phyloP scores from a whole-genome alignment of 306 rosid species.

The Cucumis melo region DNA sequence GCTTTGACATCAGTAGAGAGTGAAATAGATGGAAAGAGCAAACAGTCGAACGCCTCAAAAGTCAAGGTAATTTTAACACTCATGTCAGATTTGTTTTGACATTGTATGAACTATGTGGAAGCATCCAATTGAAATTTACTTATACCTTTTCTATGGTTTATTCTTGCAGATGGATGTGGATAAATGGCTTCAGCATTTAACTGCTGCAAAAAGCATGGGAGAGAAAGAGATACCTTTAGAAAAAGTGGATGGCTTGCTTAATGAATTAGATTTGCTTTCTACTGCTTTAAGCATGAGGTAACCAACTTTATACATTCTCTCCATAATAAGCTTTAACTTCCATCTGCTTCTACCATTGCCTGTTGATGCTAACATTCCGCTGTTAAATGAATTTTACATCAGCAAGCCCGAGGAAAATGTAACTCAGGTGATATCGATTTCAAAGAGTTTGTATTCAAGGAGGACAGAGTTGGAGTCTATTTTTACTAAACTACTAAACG shows the following conservation, averaged over 20 bases:
- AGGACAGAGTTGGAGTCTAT: not conserved
- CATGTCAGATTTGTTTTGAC: not conserved
- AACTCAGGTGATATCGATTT: not conserved
- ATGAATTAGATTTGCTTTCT: not conserved
- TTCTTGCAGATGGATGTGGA: conserved; percentile 4
- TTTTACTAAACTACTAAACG: not conserved
- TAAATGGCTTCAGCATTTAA: not conserved
- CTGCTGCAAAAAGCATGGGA: not conserved
- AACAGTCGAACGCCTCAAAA: not conserved
- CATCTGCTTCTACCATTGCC: not conserved
- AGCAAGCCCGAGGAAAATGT: not conserved
- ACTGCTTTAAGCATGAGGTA: conserved; percentile 1
- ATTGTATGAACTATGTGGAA: not conserved
- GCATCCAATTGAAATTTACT: not conserved
- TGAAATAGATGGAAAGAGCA: not conserved
- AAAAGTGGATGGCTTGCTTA: not conserved
- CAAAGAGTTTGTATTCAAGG: conserved; percentile 5
- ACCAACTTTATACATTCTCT: not conserved
- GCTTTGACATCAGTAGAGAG: not conserved
- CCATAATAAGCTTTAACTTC: not conserved
- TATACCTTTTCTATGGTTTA: not conserved
- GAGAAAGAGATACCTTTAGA: not conserved
- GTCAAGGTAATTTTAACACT: not conserved
- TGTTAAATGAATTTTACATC: not conserved
- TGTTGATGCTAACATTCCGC: not conserved